Conservation (phyloP, 345 rosid genomes). For the Eucalyptus cloeziana region DNA sequence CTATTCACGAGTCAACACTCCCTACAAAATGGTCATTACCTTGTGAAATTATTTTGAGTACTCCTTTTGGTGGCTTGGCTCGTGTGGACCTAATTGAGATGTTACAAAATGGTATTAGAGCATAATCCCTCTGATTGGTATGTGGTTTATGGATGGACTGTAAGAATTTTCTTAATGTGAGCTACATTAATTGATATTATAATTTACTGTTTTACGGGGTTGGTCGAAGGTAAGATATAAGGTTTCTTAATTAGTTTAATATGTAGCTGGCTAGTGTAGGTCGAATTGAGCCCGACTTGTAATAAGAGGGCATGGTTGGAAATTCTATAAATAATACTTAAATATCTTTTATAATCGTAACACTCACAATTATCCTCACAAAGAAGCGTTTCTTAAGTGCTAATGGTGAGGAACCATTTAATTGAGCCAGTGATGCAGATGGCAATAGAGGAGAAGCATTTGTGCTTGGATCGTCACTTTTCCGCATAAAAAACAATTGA, state of each 20-base stretch:
- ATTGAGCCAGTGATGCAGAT: accelerated
- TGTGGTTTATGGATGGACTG: no score
- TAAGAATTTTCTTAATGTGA: no score
- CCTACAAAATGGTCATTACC: not conserved
- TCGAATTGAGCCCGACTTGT: accelerated
- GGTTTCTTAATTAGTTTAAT: no score
- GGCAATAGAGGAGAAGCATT: no score
- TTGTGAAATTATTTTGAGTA: not conserved
- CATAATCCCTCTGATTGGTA: accelerated
- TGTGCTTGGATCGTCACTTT: no score
- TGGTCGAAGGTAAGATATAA: no score
- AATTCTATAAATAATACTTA: no score
- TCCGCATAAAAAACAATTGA: accelerated
- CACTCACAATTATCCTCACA: no score
- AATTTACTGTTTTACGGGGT: accelerated
- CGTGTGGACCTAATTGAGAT: accelerated
- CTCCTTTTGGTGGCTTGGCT: not conserved
- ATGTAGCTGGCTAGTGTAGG: accelerated
- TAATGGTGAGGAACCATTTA: no score
- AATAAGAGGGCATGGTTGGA: accelerated
- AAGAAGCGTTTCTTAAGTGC: no score
- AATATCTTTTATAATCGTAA: no score
- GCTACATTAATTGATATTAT: no score
- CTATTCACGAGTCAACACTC: not conserved
- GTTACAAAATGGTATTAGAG: not conserved